phyloP scores from a whole-genome alignment of 371 early-diverging fungal species.

The Smittium culicis region DNA sequence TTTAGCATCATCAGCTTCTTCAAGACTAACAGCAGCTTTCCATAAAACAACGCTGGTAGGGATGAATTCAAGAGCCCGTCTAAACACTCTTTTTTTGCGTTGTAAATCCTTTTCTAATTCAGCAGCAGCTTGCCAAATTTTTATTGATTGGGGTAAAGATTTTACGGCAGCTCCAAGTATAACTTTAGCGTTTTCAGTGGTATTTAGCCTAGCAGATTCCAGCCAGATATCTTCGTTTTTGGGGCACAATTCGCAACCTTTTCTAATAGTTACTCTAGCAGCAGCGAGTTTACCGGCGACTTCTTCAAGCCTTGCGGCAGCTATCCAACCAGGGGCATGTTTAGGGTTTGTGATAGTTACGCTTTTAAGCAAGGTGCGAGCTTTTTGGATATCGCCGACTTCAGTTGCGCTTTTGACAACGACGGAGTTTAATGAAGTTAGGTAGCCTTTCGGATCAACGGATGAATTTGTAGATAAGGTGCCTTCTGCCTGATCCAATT shows the following conservation, averaged over 20 bases:
- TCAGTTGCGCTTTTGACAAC: slow-evolving; percentile 72
- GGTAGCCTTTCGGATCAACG: slow-evolving; percentile 88
- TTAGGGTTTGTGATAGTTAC: slow-evolving; percentile 86
- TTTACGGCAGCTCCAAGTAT: slow-evolving; percentile 83
- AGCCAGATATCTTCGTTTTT: slow-evolving; percentile 92
- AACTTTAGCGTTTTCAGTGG: slow-evolving; percentile 65
- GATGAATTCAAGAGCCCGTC: slow-evolving; percentile 79
- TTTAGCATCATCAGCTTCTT: slow-evolving; percentile 84
- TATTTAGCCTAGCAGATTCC: slow-evolving; percentile 81
- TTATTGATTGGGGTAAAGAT: slow-evolving; percentile 76
- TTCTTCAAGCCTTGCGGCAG: slow-evolving; percentile 91
- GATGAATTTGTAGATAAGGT: slow-evolving; percentile 63
- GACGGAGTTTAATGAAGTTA: slow-evolving; percentile 79
- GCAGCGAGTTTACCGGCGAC: slow-evolving; percentile 66
- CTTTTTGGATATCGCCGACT: slow-evolving; percentile 87
- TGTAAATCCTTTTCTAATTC: slow-evolving; percentile 59
- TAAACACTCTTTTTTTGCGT: slow-evolving; percentile 67
- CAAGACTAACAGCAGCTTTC: slow-evolving; percentile 81
- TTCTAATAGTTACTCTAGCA: slow-evolving; percentile 72
- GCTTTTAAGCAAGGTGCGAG: slow-evolving; percentile 70
- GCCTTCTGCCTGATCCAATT: slow-evolving; percentile 53
- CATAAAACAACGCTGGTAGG: slow-evolving; percentile 85
- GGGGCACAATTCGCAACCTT: slow-evolving; percentile 89
- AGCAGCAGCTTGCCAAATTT: slow-evolving; percentile 85
- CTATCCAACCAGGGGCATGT: slow-evolving; percentile 95